phyloP scores from a whole-genome alignment of 1,284 basidiomycete genomes.

The Trichosporon coremiiforme region DNA sequence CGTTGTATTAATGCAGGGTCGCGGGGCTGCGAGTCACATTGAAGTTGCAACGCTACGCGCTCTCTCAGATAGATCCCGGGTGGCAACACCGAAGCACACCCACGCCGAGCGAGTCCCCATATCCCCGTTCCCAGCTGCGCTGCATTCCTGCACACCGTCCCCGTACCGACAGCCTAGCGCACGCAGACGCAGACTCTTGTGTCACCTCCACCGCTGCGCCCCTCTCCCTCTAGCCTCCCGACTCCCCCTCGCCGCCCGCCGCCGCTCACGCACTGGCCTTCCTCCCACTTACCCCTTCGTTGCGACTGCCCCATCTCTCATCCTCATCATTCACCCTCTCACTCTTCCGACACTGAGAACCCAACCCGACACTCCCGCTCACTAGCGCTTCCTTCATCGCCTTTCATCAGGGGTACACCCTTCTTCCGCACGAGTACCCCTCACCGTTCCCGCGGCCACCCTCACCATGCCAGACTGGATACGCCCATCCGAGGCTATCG shows the following conservation, averaged over 20 bases:
- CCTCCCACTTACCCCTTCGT: constrained; percentile 9
- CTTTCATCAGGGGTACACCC: not conserved
- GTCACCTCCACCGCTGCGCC: constrained; percentile 1
- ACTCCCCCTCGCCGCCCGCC: not conserved
- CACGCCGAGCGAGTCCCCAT: too few species aligned
- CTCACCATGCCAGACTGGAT: constrained; percentile 13
- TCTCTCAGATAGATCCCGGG: not conserved
- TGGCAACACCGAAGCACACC: not conserved
- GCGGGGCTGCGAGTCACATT: not conserved
- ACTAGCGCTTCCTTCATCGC: not conserved
- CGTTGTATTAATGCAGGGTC: not conserved
- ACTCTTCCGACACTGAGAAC: not conserved
- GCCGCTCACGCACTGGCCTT: constrained; percentile 9
- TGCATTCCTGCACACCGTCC: not conserved
- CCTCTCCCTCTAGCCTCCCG: not conserved
- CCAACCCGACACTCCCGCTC: not conserved
- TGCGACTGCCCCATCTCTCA: constrained; percentile 6
- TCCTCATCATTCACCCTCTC: not conserved
- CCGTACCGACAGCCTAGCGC: not conserved
- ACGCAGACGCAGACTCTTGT: not conserved
- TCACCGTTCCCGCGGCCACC: not conserved
- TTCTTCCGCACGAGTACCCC: not conserved
- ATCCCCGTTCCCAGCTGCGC: too few species aligned
- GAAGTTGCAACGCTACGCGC: not conserved
- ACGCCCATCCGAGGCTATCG: constrained; percentile 16